phyloP scores from a whole-genome alignment of 2,329 filamentous ascomycete species.

The Penicillium decumbens region DNA sequence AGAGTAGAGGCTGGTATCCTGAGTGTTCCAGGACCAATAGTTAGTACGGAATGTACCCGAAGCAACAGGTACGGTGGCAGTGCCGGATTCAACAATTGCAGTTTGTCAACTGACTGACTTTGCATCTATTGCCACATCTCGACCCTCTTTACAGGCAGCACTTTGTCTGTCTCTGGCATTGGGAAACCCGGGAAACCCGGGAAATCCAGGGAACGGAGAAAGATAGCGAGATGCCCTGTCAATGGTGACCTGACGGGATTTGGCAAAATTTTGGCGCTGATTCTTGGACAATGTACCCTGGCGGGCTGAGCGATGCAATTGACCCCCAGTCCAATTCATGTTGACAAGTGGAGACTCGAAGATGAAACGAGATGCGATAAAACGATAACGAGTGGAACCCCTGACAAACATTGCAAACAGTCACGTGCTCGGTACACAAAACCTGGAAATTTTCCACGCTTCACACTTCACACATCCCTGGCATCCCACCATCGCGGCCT shows the following conservation, averaged over 20 bases:
- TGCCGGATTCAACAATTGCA: neutral
- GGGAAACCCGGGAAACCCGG: constrained; percentile 3
- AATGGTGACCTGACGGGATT: constrained; percentile 20
- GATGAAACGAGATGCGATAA: neutral
- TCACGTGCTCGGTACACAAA: constrained; percentile 18
- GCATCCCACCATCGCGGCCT: neutral
- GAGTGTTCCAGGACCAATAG: neutral
- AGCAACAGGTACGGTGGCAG: neutral
- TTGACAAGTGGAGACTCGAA: neutral
- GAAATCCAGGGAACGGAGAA: constrained; percentile 9
- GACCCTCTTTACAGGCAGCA: neutral
- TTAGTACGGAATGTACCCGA: constrained; percentile 4
- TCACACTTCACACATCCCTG: neutral
- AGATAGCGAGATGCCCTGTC: constrained; percentile 13
- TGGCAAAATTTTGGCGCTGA: constrained; percentile 35
- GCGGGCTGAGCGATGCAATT: constrained; percentile 37
- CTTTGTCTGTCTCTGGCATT: neutral
- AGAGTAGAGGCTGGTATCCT: neutral
- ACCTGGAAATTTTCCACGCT: neutral
- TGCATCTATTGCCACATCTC: neutral
- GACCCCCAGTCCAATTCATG: constrained; percentile 47
- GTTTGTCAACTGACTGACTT: constrained; percentile 6
- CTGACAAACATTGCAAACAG: constrained; percentile 9
- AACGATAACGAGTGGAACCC: neutral
- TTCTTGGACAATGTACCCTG: constrained; percentile 22